Evolutionary conservation across 1,284 basidiomycete species (phyloP), one percentile per base, ranked within the genome.

Genomic region (Neolentinus lepideus): DNA sequence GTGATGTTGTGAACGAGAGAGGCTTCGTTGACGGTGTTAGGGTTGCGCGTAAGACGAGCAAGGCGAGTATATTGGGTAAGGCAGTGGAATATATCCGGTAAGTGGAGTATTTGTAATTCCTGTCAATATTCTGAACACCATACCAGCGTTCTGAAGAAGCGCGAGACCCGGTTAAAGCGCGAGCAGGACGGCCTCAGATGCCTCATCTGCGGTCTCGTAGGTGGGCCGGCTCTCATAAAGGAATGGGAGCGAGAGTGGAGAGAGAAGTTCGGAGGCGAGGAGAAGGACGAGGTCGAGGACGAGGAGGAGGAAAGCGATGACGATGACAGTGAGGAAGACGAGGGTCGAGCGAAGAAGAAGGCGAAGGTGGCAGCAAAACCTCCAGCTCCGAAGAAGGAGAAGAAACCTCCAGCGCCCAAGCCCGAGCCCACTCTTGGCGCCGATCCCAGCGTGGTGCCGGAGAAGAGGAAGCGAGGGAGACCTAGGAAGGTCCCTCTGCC

Each of bases 11-110:
- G 24, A 88, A 92, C 60, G 81, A 84, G 33, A 76, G 88, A 6
- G 89, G 89, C 1, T 89, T 84, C 61, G 84, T 89, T 3, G 89
- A 92, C 60, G 89, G 89, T 24, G 88, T 92, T 62, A 89, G 88
- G 66, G 85, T 90, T 19, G 89, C 89, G 9, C 75, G 89, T 54
- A 92, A 92, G 70, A 87, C 87, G 67, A 88, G 85, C 69, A 92
- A 92, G 65, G 90, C 88, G 1, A 91, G 89, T 60, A 85, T 92
- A 1, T 75, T 92, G 2, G 88, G 87, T 29, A 92, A 92, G 59
- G 89, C 89, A 0, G 85, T 88, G 1, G 89, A 92, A 66, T 92
- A 91, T 62, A 92, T 92, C 55, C 69, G 71, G 81, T 81, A 57
- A n/a, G n/a, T n/a, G n/a, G n/a, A n/a, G n/a, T n/a, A n/a, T n/a